phyloP scores from a whole-genome alignment of 2,329 filamentous ascomycete genomes.

The Microdochium paspali region DNA sequence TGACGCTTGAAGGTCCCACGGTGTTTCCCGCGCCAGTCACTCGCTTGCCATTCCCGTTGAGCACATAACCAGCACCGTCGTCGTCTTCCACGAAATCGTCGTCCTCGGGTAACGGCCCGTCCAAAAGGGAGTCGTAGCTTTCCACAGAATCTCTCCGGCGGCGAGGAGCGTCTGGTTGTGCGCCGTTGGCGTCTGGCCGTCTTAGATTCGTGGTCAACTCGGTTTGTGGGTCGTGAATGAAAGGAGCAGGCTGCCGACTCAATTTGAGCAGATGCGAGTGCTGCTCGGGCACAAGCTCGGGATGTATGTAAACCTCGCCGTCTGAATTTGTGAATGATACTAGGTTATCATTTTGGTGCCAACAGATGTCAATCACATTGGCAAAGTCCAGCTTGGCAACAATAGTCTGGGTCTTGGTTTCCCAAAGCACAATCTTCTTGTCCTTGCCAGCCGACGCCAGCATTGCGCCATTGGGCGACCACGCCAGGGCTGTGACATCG shows the following conservation, averaged over 20 bases:
- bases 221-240: slow-evolving; percentile 70
- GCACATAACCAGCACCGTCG: slow-evolving; percentile 81
- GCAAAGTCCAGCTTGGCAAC: slow-evolving; percentile 70
- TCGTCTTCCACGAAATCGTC: slow-evolving; percentile 92
- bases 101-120: slow-evolving; percentile 43
- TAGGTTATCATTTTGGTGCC: slow-evolving; percentile 86
- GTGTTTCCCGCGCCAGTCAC: neutral
- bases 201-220: slow-evolving; percentile 60
- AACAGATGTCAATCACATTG: slow-evolving; percentile 77
- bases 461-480: slow-evolving; percentile 91
- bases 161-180: slow-evolving; percentile 40
- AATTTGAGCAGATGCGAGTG: slow-evolving; percentile 47
- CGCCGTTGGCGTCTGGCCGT: slow-evolving; percentile 44
- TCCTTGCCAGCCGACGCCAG: slow-evolving; percentile 63
- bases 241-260: slow-evolving; percentile 65
- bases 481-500: slow-evolving; percentile 78
- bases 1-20: slow-evolving; percentile 21
- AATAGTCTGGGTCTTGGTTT: slow-evolving; percentile 76
- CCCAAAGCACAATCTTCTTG: slow-evolving; percentile 72
- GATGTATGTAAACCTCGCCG: slow-evolving; percentile 87
- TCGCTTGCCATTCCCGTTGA: slow-evolving; percentile 42
- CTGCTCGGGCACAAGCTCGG: slow-evolving; percentile 55
- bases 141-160: slow-evolving; percentile 57
- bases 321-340: slow-evolving; percentile 87
- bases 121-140: slow-evolving; percentile 76